Evolutionary conservation across 164 flowering plant species (phyloP), one percentile per base, ranked within the genome.

Genomic region (Annona cherimola): DNA sequence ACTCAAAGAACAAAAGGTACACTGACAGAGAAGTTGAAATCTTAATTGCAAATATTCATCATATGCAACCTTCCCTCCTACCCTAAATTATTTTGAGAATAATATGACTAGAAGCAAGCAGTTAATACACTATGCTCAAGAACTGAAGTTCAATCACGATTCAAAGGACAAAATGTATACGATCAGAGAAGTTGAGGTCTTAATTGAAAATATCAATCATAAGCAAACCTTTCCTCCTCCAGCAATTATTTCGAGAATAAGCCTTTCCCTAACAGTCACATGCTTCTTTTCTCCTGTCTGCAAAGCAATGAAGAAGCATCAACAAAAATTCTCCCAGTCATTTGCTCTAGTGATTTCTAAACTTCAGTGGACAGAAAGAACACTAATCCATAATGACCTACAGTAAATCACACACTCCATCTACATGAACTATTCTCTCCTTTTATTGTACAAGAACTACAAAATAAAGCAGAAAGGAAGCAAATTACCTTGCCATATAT

Each of bases 171-270:
- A 67, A 67, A 4, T 43, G 5, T 26, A 63, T 50, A 4, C 57
- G 14, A 63, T 5, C 14, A 26, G 26, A 63, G 26, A 0, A 42
- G 35, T 12, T 19, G 40, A 61, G 6, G 18, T 44, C 18, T 74
- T 20, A 18, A 42, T 19, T 71, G 42, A 20, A 39, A 4, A 59
- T 63, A 55, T 19, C 8, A 6, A 26, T 19, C 45, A 55, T 42
- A 64, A 42, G 82, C 89, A 61, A 79, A 95, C 99, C 98, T 93
- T 93, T 76, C 92, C 97, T 9, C 98, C 98, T 78, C 81, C 81
- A 68, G 90, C 99, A 87, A 91, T 85, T 79, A 95, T 76, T 75
- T 91, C 90, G 73, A 95, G 80, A 79, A 95, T 85, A 4, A 86
- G 78, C 46, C 75, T 80, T 83, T 95, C 99, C 70, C 82, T 87